A percentile compares a stretch with the other conserved stretches of the same genome.
Evolutionary conservation across 768 basidiomycete species (phyloP).

Genomic region (Hericium alpestre): DNA sequence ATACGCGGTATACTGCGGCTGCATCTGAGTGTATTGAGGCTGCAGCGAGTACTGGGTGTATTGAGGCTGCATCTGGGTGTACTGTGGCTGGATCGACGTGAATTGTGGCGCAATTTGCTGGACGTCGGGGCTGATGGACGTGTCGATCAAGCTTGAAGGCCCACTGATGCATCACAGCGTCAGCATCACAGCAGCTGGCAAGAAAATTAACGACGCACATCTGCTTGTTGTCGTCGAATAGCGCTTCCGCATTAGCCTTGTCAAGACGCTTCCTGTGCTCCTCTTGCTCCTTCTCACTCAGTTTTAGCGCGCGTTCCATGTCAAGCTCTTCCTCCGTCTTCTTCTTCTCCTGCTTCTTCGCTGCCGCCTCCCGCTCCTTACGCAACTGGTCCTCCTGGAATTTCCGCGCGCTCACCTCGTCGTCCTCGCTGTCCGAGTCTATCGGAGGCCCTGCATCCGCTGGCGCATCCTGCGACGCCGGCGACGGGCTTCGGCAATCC

Average conservation of each 20-base stretch:
- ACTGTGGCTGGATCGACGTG: constrained; percentile 11
- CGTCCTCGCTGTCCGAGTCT: constrained; percentile 29
- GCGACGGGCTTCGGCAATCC: constrained; percentile 70
- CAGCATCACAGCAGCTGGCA: constrained; percentile 16
- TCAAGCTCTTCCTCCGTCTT: constrained; percentile 61
- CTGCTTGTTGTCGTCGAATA: constrained; percentile 71
- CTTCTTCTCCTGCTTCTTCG: constrained; percentile 5
- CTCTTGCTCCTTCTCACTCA: constrained; percentile 84
- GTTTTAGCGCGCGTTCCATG: constrained; percentile 65
- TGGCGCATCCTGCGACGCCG: constrained; percentile 80
- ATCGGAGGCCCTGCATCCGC: constrained; percentile 57
- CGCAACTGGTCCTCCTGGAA: neutral
- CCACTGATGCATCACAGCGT: constrained; percentile 3
- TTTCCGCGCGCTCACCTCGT: constrained; percentile 10
- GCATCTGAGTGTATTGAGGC: constrained; percentile 16
- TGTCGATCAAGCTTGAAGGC: constrained; percentile 6
- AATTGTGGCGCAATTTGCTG: constrained; percentile 17
- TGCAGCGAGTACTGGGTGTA: constrained; percentile 36
- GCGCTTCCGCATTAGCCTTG: constrained; percentile 57
- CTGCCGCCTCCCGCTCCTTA: constrained; percentile 13
- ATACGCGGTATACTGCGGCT: constrained; percentile 39
- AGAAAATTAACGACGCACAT: constrained; percentile 24
- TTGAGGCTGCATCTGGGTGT: constrained; percentile 14
- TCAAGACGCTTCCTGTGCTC: constrained; percentile 50
- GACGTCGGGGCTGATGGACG: constrained; percentile 10